Base-by-base conservation (phyloP, 108 stramenopile species). In the Stephanodiscus minutulus region DNA sequence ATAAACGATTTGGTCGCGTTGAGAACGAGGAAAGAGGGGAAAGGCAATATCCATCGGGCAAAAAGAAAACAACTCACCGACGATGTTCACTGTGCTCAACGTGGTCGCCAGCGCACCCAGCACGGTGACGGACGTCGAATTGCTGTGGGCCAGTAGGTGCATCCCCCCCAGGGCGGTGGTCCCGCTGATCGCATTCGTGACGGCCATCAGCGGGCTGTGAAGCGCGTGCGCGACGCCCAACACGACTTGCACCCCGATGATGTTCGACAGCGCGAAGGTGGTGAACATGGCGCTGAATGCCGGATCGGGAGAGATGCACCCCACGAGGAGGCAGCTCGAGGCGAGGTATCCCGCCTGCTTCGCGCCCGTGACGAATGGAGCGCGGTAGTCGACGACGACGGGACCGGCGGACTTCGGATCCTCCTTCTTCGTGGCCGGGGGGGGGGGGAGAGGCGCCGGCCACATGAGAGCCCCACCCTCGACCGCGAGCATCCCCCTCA, bases 181-280 rank as follows among this genome's bases (percentile, higher is more conserved):
- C 29, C 99, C 99, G 63, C 92, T 94, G 73, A 99, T 98, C 49
- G 99, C 99, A 72, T 99, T 99, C 13, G 91, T 98, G 27, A 97
- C 98, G 36, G 97, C 95, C 98, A 99, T 99, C 29, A 99, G 86
- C 3, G 99, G 99, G 55, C 95, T 96, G 83, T 99, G 99, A 48
- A 99, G 85, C 25, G 98, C 82, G 73, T 98, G 99, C 2, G 97
- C 74, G 15, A 98, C 99, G 9, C 98, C 98, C 53, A 97, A 77
- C 13, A 99, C 98, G 31, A 94, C 96, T 81, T 96, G 96, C 20
- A 94, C 94, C 64, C 98, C 98, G 73, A 97, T 95, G 24, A 98
- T 79, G 68, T 94, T 97, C 22, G 90, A 87, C 61, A 98, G 77
- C 27, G 94, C 95, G 83, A 99, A 99, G 9, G 97, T 98, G 24